Percentiles rank a stretch among this genome's conserved stretches.
Conservation (phyloP, 2,329 filamentous ascomycete genomes). For the Fusarium sp. region DNA sequence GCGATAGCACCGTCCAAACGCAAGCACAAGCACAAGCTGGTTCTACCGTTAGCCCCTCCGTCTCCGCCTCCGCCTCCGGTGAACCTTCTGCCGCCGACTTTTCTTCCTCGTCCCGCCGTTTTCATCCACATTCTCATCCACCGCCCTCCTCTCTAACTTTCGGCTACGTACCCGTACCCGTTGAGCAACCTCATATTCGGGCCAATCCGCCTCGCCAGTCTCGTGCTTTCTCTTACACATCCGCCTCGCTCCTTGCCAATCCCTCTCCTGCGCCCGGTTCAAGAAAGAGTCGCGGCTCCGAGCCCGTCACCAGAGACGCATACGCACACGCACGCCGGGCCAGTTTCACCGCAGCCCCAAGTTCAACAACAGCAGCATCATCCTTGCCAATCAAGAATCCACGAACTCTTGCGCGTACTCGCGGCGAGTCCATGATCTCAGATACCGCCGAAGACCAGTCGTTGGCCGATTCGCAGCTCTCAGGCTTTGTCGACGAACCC, state of each 20-base stretch:
- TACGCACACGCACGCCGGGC: slow-evolving; percentile 70
- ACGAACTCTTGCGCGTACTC: slow-evolving; percentile 57
- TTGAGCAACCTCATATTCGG: slow-evolving; percentile 26
- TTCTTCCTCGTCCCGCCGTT: slow-evolving; percentile 43
- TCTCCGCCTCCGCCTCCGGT: slow-evolving; percentile 47
- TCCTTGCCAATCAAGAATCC: slow-evolving; percentile 54
- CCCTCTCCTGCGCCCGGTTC: slow-evolving; percentile 59
- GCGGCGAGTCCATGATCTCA: slow-evolving; percentile 59
- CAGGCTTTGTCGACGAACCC: slow-evolving; percentile 60
- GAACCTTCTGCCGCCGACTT: slow-evolving; percentile 47
- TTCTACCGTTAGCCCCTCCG: slow-evolving; percentile 45
- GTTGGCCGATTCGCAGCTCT: slow-evolving; percentile 57
- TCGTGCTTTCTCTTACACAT: slow-evolving; percentile 45
- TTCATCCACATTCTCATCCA: slow-evolving; percentile 33
- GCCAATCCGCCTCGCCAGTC: slow-evolving; percentile 32
- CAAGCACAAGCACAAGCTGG: slow-evolving; percentile 21
- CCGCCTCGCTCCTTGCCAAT: slow-evolving; percentile 56
- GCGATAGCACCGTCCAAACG: background rate
- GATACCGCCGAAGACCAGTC: slow-evolving; percentile 57
- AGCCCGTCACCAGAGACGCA: slow-evolving; percentile 69
- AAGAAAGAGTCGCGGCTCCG: slow-evolving; percentile 70
- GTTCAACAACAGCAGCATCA: slow-evolving; percentile 56
- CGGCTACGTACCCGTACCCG: slow-evolving; percentile 27
- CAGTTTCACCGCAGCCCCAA: slow-evolving; percentile 65
- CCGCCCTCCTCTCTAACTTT: slow-evolving; percentile 30